Percentiles rank a stretch among this genome's conserved stretches.
Conservation (phyloP, 2,329 filamentous ascomycete species). For the Fusarium sp. region DNA sequence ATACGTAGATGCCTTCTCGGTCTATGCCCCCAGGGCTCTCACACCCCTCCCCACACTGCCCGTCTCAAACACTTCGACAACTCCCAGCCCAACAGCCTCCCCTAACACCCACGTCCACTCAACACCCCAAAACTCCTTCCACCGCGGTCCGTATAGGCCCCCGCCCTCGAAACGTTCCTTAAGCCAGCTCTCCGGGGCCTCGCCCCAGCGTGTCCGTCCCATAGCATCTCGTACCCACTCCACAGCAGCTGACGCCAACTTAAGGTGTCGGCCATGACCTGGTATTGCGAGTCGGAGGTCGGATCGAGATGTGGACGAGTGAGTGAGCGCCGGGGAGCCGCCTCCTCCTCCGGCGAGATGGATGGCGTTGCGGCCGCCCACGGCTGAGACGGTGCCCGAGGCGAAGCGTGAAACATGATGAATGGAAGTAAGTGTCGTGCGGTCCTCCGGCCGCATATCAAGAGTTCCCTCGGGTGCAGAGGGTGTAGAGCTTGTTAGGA, state of each 20-base stretch:
- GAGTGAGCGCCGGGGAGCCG: slow-evolving; percentile 49
- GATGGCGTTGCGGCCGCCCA: slow-evolving; percentile 75
- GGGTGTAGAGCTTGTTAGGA: slow-evolving; percentile 66
- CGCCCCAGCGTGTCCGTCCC: slow-evolving; percentile 68
- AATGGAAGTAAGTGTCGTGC: slow-evolving; percentile 69
- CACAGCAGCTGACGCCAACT: slow-evolving; percentile 71
- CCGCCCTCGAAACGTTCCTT: slow-evolving; percentile 79
- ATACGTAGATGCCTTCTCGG: background rate
- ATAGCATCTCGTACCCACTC: slow-evolving; percentile 72
- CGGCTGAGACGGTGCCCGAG: slow-evolving; percentile 75
- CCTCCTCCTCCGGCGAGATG: slow-evolving; percentile 71
- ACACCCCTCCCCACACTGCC: slow-evolving; percentile 78
- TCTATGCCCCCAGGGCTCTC: slow-evolving; percentile 54
- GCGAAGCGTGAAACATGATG: slow-evolving; percentile 73
- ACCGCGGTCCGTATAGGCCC: slow-evolving; percentile 57
- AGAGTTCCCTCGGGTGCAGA: slow-evolving; percentile 52
- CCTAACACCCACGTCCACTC: slow-evolving; percentile 78
- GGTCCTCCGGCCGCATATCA: slow-evolving; percentile 64
- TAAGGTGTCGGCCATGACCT: slow-evolving; percentile 74
- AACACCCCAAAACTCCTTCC: slow-evolving; percentile 77
- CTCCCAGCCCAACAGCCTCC: slow-evolving; percentile 76
- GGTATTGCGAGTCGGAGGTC: slow-evolving; percentile 72
- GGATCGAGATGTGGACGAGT: slow-evolving; percentile 31
- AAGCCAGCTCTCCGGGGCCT: slow-evolving; percentile 72
- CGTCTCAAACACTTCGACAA: slow-evolving; percentile 81